These are phyloP conservation scores for Leccinum barrowsii DNA, from an alignment of 768 basidiomycete genomes.

Conservation along the genomic window DNA sequence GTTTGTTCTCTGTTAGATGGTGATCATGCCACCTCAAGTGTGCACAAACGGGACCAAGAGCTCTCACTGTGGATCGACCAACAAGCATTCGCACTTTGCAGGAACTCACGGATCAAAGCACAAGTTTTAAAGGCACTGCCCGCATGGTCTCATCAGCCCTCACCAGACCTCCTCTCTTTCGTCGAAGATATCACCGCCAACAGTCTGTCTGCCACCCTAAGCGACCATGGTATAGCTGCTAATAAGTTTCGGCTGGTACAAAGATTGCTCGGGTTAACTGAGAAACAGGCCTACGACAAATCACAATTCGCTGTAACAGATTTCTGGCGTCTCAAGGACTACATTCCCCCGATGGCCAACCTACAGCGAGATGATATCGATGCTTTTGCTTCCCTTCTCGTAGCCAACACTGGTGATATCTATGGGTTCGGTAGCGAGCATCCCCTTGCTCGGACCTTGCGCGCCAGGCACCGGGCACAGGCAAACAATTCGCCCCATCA, in stretches of 20 bases:
- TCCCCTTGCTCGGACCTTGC: conserved; percentile 40
- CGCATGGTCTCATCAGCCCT: conserved; percentile 72
- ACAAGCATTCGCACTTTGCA: conserved; percentile 43
- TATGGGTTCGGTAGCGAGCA: conserved; percentile 57
- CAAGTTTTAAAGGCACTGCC: conserved; percentile 57
- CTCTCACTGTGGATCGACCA: conserved; percentile 64
- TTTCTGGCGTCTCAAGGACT: conserved; percentile 85
- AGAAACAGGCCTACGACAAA: conserved; percentile 35
- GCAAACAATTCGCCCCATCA: conserved; percentile 38
- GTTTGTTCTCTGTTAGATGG: conserved; percentile 60
- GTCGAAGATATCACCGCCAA: conserved; percentile 44
- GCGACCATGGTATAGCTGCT: conserved; percentile 55
- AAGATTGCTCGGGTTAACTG: conserved; percentile 51
- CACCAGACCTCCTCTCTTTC: conserved; percentile 41
- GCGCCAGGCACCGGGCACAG: conserved; percentile 33
- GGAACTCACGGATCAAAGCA: conserved; percentile 33
- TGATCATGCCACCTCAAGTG: conserved; percentile 36
- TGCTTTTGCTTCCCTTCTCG: conserved; percentile 67
- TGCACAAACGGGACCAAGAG: conserved; percentile 39
- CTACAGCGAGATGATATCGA: conserved; percentile 67
- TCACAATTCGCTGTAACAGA: conserved; percentile 52
- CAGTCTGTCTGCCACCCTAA: conserved; percentile 52
- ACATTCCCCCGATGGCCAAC: conserved; percentile 52
- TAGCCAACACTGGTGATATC: conserved; percentile 55
- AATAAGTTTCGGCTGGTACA: conserved; percentile 79